Base-by-base conservation (phyloP, 2,329 filamentous ascomycete species). In the Ambrosiella xylebori region DNA sequence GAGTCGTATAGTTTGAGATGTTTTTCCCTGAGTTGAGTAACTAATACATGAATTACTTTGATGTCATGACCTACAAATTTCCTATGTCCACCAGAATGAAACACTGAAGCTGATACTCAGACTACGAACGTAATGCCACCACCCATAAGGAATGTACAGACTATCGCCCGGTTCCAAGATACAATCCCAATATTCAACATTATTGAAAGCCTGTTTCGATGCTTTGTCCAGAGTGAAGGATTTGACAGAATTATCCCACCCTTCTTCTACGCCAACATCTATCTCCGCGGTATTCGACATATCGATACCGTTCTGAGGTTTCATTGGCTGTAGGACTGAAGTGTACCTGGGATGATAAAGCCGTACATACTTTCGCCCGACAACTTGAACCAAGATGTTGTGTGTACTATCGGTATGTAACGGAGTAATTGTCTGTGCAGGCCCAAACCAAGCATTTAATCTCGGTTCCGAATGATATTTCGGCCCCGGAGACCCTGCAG, bases 51-150 rank as follows among this genome's bases (percentile, higher is more conserved):
- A 27, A 27, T 27, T 27, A 27, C 3, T 27, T 27, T 27, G 27
- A 27, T 27, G 15, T 13, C 35, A 50, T 50, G n/a, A 27, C 27
- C 27, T 27, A 27, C 27, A 5, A 27, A 27, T 27, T 9, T 7
- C 44, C 12, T 58, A 47, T 45, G 86, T 85, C 86, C 88, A 98
- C 93, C 93, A 98, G 66, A 96, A 97, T 66, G 89, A 96, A 11
- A 97, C 89, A 64, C 90, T 96, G 66, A 95, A 90, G 66, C 91
- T 95, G 17, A 87, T 80, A 59, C 81, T 88, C 65, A 97, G 67
- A 54, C 88, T 88, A 61, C 86, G 77, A 2, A 97, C 87, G 69
- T 96, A 97, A 73, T 98, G 93, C 93, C 93, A 98, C 91, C 93
- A 98, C 0, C 91, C 93, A 4, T 88, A 77, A 0, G 93, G 93